Evolutionary conservation across 2,329 filamentous ascomycete genomes (phyloP).

Genomic region (Botrytis squamosa): DNA sequence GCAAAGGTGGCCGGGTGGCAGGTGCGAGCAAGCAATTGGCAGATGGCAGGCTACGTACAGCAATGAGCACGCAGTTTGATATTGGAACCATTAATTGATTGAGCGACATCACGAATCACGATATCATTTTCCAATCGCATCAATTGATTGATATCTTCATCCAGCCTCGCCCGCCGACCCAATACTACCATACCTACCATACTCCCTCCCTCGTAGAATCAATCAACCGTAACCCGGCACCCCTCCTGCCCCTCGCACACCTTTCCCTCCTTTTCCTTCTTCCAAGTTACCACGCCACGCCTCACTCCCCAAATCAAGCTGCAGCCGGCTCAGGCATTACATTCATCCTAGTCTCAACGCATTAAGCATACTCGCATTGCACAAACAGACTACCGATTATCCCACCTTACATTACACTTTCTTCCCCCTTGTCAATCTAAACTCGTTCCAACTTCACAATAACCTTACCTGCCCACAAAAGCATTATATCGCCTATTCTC

Average conservation of each 20-base stretch:
- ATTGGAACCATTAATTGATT: neutral
- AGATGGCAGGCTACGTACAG: neutral
- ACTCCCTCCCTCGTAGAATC: neutral
- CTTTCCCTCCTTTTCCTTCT: neutral
- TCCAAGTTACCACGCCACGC: neutral
- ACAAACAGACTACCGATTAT: neutral
- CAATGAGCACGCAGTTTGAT: neutral
- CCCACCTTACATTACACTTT: slow-evolving; percentile 1
- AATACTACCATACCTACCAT: neutral
- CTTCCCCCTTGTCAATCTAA: neutral
- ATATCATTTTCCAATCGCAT: neutral
- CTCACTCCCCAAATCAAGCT: neutral
- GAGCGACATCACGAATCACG: neutral
- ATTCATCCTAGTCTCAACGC: neutral
- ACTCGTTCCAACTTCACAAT: neutral
- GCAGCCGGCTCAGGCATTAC: neutral
- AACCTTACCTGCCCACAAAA: neutral
- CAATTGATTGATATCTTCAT: neutral
- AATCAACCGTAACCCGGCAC: neutral
- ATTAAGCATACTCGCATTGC: neutral
- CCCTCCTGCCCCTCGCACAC: neutral
- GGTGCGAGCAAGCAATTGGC: neutral
- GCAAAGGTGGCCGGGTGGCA: neutral
- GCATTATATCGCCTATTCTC: slow-evolving; percentile 16
- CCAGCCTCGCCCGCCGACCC: neutral